A percentile compares a stretch with the other conserved stretches of the same genome.
These are phyloP conservation scores for Pisolithus sp. DNA, from an alignment of 768 basidiomycete genomes.

Conservation along the genomic window DNA sequence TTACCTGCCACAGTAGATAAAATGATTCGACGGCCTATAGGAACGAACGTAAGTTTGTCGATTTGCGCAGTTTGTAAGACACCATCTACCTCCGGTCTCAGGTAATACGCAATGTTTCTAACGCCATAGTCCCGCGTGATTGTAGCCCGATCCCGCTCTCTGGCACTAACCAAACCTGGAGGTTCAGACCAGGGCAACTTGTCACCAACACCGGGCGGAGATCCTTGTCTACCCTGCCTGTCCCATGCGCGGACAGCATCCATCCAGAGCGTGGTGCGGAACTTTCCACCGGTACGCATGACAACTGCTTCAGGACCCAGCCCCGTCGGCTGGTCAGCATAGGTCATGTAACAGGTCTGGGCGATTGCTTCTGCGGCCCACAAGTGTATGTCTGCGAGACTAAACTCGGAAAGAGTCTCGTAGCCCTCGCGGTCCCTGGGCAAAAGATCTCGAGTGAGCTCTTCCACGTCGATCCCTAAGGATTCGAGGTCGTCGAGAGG, in stretches of 20 bases:
- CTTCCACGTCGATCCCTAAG: slow-evolving; percentile 40
- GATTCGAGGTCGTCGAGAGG: slow-evolving; percentile 47
- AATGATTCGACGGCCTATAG: slow-evolving; percentile 65
- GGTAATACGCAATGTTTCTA: slow-evolving; percentile 41
- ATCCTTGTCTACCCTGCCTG: slow-evolving; percentile 36
- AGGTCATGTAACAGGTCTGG: slow-evolving; percentile 63
- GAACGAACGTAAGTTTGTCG: background rate
- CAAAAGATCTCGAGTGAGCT: slow-evolving; percentile 27
- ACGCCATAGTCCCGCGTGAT: slow-evolving; percentile 49
- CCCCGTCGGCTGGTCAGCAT: slow-evolving; percentile 65
- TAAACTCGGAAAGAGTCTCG: slow-evolving; percentile 37
- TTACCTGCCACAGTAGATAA: slow-evolving; percentile 65
- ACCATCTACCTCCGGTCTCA: slow-evolving; percentile 61
- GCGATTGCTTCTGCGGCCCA: slow-evolving; percentile 76
- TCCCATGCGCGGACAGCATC: slow-evolving; percentile 42
- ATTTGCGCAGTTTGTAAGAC: background rate
- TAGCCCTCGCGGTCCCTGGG: slow-evolving; percentile 23
- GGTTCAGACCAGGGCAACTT: slow-evolving; percentile 24
- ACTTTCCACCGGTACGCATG: slow-evolving; percentile 22
- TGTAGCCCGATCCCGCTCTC: slow-evolving; percentile 17
- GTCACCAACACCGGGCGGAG: slow-evolving; percentile 49
- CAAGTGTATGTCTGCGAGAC: slow-evolving; percentile 58
- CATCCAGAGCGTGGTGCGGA: slow-evolving; percentile 21
- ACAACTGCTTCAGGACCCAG: slow-evolving; percentile 57
- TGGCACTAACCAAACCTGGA: slow-evolving; percentile 11